Base-by-base conservation (phyloP, 306 rosid genomes). In the Potentilla sterilis region DNA sequence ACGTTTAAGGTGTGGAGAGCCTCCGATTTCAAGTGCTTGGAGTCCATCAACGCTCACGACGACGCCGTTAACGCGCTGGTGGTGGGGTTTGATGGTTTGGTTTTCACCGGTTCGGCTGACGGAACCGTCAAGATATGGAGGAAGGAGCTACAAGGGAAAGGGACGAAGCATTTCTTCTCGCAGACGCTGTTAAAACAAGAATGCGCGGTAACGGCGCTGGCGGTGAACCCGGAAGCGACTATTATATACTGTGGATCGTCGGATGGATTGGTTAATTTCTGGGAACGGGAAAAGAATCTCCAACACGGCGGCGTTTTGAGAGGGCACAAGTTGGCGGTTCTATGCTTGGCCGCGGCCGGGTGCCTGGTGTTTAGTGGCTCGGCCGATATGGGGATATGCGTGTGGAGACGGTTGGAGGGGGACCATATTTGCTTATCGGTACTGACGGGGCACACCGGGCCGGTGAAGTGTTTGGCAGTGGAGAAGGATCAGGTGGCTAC, bases 91-190 rank as follows among this genome's bases (percentile, higher is more conserved):
- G 90, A 89, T 0, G 96, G 92, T 0, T 49, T 92, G 42, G 96
- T 95, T 0, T 90, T 84, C 85, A 90, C 99, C 0, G 99, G 97
- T 0, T 95, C 99, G 0, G 99, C 98, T 0, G 99, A 95, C 28
- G 98, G 99, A 4, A 86, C 86, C 2, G 87, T 95, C 1, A 95
- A 95, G 71, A 85, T 90, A 0, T 95, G 98, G 99, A 82, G 97
- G 28, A 81, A 89, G 10, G 97, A 95, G 80, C 9, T 83, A 32
- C 97, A 89, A n/a, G 97, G 97, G 35, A 92, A 92, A 62, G 89
- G 90, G 24, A 92, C 98, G 0, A 90, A 95, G 22, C 99, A 95
- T 80, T 89, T 89, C 52, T 95, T 95, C 58, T 85, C 97, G 0
- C 92, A 92, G 9, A 88, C 90, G 3, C 51, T 95, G 84, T 79